Base-by-base conservation (phyloP, 1,284 basidiomycete genomes). In the Gastroboletus turbinatus region DNA sequence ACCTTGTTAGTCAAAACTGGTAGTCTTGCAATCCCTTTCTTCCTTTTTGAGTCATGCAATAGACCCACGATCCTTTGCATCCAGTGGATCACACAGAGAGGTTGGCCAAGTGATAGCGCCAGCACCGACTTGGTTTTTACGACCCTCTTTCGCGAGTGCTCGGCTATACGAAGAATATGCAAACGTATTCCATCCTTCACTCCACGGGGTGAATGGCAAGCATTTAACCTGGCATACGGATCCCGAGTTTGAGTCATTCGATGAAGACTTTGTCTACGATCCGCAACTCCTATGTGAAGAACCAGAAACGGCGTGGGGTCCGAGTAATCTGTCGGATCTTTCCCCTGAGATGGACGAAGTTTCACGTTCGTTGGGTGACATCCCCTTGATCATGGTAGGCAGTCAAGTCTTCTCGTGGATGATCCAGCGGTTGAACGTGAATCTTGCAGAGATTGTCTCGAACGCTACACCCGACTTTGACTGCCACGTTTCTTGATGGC, bases 401-500 rank as follows among this genome's bases (percentile, higher is more conserved):
- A 16, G 29, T 35, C 49, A 16, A 16, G 23, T 46, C 49, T 59
- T 58, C 54, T 55, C 7, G 42, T 58, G 52, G 53, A 60, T 56
- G 57, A 60, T 60, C 55, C 55, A 29, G 50, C 42, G 46, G 40
- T 47, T 38, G 14, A 55, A 60, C 47, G 57, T 35, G 63, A 62
- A 59, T 64, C 59, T 32, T 56, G 32, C 53, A 82, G 78, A 75
- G 75, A 66, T 61, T 82, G 53, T 76, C 78, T 46, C 73, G 78
- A 38, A 82, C 86, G 8, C 73, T 97, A 17, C 83, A 94, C 63
- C 79, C 91, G 1, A 87, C 87, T 4, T 75, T 97, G 6, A 76
- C 92, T 2, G 85, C 92, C 7, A 88, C 89, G 1, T 92, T 94
- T 70, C 80, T 97, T 23, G 94, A 97, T 70, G 83, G 84, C 58